A percentile compares a stretch with the other conserved stretches of the same genome.
Conservation (phyloP, 2,329 filamentous ascomycete genomes). For the Pseudophaeomoniella oleicola region DNA sequence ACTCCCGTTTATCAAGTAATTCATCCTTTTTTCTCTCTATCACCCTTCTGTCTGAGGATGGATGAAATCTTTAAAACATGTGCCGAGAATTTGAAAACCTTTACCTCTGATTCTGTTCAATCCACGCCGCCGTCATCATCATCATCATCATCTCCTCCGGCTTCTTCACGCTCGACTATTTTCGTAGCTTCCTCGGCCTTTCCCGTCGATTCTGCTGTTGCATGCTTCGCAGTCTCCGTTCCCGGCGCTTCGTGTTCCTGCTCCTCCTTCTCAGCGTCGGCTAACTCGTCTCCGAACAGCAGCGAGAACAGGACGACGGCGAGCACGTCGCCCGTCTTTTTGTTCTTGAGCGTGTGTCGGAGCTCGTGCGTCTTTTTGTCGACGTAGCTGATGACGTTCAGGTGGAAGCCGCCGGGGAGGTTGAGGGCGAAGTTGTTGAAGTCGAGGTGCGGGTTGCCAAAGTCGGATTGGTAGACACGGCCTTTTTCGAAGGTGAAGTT, state of each 20-base stretch:
- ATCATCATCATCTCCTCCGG: neutral
- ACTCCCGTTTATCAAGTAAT: no score
- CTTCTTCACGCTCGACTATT: neutral
- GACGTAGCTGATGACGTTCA: constrained; percentile 23
- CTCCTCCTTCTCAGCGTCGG: constrained; percentile 9
- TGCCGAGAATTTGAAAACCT: no score
- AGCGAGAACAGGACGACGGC: constrained; percentile 72
- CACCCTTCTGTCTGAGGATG: no score
- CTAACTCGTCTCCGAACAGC: constrained; percentile 28
- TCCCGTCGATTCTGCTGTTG: neutral
- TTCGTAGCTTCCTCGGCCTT: neutral
- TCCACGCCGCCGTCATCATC: neutral
- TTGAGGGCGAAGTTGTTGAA: constrained; percentile 45
- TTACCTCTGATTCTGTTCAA: no score
- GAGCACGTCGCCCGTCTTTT: constrained; percentile 56
- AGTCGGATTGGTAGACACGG: constrained; percentile 51
- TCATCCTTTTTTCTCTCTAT: no score
- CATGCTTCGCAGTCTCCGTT: neutral
- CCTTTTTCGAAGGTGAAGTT: constrained; percentile 48
- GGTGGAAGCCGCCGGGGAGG: constrained; percentile 18
- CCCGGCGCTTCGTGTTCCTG: neutral
- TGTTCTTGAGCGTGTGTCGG: constrained; percentile 85
- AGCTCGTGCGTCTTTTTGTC: constrained; percentile 62
- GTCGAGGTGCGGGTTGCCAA: constrained; percentile 86
- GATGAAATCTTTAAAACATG: no score